These are phyloP conservation scores for Tulasnella sp. DNA, from an alignment of 768 basidiomycete species.

Conservation along the genomic window DNA sequence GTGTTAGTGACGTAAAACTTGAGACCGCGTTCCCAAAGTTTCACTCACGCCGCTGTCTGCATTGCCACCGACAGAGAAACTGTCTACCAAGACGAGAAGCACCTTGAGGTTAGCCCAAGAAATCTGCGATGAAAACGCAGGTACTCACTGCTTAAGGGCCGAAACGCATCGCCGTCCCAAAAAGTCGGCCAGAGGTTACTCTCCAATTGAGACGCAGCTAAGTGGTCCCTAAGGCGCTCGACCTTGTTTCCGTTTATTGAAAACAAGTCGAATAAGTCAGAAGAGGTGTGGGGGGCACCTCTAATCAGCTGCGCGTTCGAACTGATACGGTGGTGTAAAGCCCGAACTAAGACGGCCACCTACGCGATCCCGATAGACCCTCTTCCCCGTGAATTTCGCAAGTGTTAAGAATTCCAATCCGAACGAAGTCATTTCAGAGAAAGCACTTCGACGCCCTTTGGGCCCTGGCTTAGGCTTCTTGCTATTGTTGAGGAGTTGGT, in stretches of 20 bases:
- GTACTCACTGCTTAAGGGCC: slow-evolving; percentile 21
- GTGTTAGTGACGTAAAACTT: background rate
- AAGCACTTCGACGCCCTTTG: slow-evolving; percentile 34
- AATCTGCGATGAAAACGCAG: background rate
- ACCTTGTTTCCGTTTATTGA: slow-evolving; percentile 30
- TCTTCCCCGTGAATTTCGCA: slow-evolving; percentile 69
- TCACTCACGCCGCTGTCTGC: slow-evolving; percentile 28
- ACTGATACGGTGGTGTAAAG: background rate
- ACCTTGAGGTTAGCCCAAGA: slow-evolving; percentile 6
- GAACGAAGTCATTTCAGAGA: slow-evolving; percentile 73
- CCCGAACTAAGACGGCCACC: background rate
- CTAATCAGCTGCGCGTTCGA: no score
- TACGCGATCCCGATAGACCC: slow-evolving; percentile 29
- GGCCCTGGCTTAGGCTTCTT: slow-evolving; percentile 11
- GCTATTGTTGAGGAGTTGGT: background rate
- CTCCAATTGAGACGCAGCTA: slow-evolving; percentile 47
- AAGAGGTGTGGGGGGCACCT: no score
- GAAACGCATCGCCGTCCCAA: slow-evolving; percentile 52
- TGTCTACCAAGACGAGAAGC: slow-evolving; percentile 14
- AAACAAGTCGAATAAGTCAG: background rate
- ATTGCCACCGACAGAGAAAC: slow-evolving; percentile 19
- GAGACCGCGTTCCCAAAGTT: background rate
- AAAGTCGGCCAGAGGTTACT: slow-evolving; percentile 49
- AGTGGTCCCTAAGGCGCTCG: slow-evolving; percentile 45
- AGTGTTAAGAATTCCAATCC: slow-evolving; percentile 85